Percentiles rank a stretch among this genome's conserved stretches.
Evolutionary conservation across 2,329 filamentous ascomycete species (phyloP).

Genomic region (Coniella lustricola): DNA sequence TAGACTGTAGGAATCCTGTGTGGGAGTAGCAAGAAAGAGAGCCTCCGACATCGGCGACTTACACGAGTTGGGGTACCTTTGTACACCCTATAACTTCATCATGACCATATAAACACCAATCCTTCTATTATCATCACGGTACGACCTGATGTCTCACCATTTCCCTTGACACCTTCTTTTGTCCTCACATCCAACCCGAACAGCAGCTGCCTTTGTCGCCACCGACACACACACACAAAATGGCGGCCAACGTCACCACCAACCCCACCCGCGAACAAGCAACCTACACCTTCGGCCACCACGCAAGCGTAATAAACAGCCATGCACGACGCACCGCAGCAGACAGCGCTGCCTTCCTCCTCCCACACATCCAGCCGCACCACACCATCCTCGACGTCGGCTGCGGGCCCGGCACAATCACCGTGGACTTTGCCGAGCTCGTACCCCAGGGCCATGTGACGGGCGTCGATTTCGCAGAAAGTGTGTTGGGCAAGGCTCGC

Average conservation of each 20-base stretch:
- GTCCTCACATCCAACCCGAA: no score
- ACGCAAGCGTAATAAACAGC: conserved; percentile 28
- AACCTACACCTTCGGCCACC: conserved; percentile 32
- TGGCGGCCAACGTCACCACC: not conserved
- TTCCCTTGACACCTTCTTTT: no score
- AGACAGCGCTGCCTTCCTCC: conserved; percentile 35
- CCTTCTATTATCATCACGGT: no score
- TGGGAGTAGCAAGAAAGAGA: no score
- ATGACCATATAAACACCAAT: no score
- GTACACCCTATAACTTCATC: no score
- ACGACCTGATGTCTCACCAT: no score
- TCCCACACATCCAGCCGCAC: conserved; percentile 32
- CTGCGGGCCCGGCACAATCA: conserved; percentile 43
- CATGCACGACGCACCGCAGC: conserved; percentile 36
- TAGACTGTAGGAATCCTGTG: no score
- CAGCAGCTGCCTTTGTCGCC: no score
- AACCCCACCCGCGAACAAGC: conserved; percentile 17
- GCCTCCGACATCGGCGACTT: no score
- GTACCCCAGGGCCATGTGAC: conserved; percentile 32
- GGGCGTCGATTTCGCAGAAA: conserved; percentile 31
- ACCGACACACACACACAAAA: no score
- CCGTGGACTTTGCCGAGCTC: conserved; percentile 33
- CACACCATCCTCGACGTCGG: conserved; percentile 39
- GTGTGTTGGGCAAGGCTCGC: conserved; percentile 27
- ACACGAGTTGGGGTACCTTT: no score